phyloP scores from a whole-genome alignment of 1,284 basidiomycete genomes.

The Wallemia ichthyophaga region DNA sequence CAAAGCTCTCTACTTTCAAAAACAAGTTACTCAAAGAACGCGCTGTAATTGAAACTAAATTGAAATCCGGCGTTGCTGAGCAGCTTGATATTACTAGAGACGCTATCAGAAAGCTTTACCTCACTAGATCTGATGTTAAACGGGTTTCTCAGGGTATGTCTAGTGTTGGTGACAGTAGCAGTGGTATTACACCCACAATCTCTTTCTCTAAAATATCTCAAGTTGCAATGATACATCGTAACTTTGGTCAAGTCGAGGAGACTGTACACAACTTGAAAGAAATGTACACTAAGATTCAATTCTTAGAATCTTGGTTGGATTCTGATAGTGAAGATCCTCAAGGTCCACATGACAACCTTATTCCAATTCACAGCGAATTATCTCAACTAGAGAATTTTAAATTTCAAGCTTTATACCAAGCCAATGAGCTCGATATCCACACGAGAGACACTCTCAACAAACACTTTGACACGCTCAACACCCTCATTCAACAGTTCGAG shows the following conservation, averaged over 20 bases:
- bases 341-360: conserved; percentile 57
- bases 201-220: conserved; percentile 71
- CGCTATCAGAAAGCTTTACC: conserved; percentile 54
- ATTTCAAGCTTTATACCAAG: conserved; percentile 72
- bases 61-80: conserved; percentile 74
- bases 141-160: conserved; percentile 75
- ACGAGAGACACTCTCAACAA: conserved; percentile 35
- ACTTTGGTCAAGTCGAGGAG: conserved; percentile 78
- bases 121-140: conserved; percentile 53
- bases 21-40: conserved; percentile 94
- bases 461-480: conserved; percentile 69
- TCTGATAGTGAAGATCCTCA: conserved; percentile 37
- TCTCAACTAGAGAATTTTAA: conserved; percentile 69
- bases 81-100: conserved; percentile 75
- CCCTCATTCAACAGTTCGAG: conserved; percentile 55
- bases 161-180: conserved; percentile 22
- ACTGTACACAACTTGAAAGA: conserved; percentile 75
- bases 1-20: conserved; percentile 59
- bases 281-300: conserved; percentile 56
- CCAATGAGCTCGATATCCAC: conserved; percentile 45
- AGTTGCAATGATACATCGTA: conserved; percentile 84
- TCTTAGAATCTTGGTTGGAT: conserved; percentile 45
- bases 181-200: conserved; percentile 4
- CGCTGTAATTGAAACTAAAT: conserved; percentile 68
- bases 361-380: conserved; percentile 69